Evolutionary conservation across 148 eudicot genomes (phyloP).

Genomic region (Diospyros kaki): DNA sequence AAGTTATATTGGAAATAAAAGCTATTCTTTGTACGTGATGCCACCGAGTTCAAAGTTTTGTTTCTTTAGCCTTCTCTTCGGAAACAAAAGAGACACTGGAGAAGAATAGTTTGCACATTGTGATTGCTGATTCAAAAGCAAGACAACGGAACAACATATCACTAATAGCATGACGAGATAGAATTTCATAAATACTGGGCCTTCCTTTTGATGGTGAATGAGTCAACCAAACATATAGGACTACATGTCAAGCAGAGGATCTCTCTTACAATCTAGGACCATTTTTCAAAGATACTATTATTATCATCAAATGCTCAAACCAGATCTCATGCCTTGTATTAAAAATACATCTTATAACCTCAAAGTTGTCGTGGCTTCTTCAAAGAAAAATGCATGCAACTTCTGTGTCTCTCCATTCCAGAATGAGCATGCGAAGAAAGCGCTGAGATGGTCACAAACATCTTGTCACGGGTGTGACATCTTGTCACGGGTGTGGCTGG

Average conservation of each 20-base stretch:
- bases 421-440: not conserved
- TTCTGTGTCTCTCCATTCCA: too few species aligned
- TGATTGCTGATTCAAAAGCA: too few species aligned
- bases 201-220: too few species aligned
- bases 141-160: too few species aligned
- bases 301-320: not conserved
- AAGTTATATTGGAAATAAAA: constrained; percentile 8
- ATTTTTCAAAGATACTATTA: not conserved
- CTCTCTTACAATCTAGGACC: not conserved
- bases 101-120: too few species aligned
- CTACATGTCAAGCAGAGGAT: too few species aligned
- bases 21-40: not conserved
- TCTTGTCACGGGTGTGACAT: constrained; percentile 1
- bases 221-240: too few species aligned
- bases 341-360: not conserved
- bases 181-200: too few species aligned
- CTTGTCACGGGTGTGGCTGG: too few species aligned
- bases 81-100: too few species aligned
- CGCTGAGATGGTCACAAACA: not conserved
- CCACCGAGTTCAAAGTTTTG: not conserved
- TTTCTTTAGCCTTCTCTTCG: not conserved
- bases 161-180: too few species aligned
- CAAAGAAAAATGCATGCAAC: not conserved
- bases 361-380: not conserved
- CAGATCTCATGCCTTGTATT: not conserved